These are phyloP conservation scores for Diaporthe nobilis DNA, from an alignment of 2,329 filamentous ascomycete genomes.

Conservation along the genomic window DNA sequence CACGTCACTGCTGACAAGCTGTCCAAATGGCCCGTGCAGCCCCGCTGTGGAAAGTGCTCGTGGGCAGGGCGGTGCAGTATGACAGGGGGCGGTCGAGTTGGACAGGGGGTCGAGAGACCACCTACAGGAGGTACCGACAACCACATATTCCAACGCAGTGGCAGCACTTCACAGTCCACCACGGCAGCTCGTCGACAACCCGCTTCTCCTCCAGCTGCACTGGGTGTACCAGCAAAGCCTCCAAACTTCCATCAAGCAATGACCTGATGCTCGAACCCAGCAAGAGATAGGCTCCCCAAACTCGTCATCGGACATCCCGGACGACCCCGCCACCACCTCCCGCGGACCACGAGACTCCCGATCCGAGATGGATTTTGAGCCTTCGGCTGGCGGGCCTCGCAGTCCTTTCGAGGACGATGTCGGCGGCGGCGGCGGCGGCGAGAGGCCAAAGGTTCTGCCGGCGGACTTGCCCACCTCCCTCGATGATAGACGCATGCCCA, in stretches of 20 bases:
- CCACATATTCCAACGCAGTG: not conserved
- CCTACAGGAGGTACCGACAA: slow-evolving; percentile 17
- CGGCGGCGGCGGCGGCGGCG: slow-evolving; percentile 57
- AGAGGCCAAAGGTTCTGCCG: slow-evolving; percentile 73
- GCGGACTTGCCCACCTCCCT: slow-evolving; percentile 91
- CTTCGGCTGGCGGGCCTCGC: slow-evolving; percentile 60
- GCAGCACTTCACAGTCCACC: not conserved
- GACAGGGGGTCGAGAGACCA: slow-evolving; percentile 22
- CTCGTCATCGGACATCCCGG: slow-evolving; percentile 34
- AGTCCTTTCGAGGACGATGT: slow-evolving; percentile 49
- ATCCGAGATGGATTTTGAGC: slow-evolving; percentile 72
- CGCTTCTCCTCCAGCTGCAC: not conserved
- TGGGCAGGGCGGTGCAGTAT: slow-evolving; percentile 5
- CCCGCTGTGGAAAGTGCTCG: slow-evolving; percentile 14
- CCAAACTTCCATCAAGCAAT: not conserved
- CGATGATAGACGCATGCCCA: slow-evolving; percentile 83
- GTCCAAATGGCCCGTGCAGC: slow-evolving; percentile 14
- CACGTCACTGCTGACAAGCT: slow-evolving; percentile 30
- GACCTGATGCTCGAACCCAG: slow-evolving; percentile 34
- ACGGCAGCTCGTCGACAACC: slow-evolving; percentile 1
- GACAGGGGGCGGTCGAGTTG: slow-evolving; percentile 21
- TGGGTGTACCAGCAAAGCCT: not conserved
- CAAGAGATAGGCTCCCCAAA: slow-evolving; percentile 17
- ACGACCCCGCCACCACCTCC: slow-evolving; percentile 33
- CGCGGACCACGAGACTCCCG: slow-evolving; percentile 18